Conservation (phyloP, 768 basidiomycete genomes). For the Bullera alba region DNA sequence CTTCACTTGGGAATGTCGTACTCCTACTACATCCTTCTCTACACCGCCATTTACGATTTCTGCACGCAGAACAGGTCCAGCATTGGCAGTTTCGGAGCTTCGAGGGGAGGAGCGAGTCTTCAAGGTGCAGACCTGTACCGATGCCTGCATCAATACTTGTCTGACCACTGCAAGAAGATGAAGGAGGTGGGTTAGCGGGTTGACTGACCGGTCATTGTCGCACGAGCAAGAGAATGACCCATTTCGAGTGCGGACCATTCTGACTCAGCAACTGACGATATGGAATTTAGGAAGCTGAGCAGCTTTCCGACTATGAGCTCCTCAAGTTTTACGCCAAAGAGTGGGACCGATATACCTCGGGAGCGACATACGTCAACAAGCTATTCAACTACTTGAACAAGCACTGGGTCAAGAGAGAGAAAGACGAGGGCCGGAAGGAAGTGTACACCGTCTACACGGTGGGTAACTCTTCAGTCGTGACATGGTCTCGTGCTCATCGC, state of each 20-base stretch:
- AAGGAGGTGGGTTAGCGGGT: constrained; percentile 52
- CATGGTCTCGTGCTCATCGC: neutral
- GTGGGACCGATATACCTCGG: constrained; percentile 95
- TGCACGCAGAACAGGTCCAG: constrained; percentile 53
- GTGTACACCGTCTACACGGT: constrained; percentile 96
- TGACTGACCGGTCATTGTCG: too few relatives aligned
- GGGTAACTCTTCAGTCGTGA: constrained; percentile 36
- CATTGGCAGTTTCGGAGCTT: constrained; percentile 7
- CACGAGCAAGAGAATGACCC: neutral
- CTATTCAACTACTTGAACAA: constrained; percentile 97
- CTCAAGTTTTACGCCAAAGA: constrained; percentile 83
- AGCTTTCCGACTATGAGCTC: constrained; percentile 75
- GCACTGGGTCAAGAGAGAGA: constrained; percentile 97
- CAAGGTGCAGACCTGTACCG: constrained; percentile 98
- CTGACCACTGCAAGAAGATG: constrained; percentile 64
- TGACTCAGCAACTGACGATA: neutral
- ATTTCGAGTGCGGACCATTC: neutral
- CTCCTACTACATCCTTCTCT: constrained; percentile 51
- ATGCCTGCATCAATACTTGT: constrained; percentile 85
- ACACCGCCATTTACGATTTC: constrained; percentile 96
- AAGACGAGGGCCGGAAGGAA: constrained; percentile 90
- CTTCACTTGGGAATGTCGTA: constrained; percentile 45
- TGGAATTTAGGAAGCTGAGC: constrained; percentile 60
- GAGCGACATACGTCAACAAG: constrained; percentile 94
- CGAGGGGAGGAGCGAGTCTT: constrained; percentile 72